Percentiles rank a stretch among this genome's conserved stretches.
These are phyloP conservation scores for Radiomyces spectabilis DNA, from an alignment of 192 early-diverging fungal species.

Conservation along the genomic window DNA sequence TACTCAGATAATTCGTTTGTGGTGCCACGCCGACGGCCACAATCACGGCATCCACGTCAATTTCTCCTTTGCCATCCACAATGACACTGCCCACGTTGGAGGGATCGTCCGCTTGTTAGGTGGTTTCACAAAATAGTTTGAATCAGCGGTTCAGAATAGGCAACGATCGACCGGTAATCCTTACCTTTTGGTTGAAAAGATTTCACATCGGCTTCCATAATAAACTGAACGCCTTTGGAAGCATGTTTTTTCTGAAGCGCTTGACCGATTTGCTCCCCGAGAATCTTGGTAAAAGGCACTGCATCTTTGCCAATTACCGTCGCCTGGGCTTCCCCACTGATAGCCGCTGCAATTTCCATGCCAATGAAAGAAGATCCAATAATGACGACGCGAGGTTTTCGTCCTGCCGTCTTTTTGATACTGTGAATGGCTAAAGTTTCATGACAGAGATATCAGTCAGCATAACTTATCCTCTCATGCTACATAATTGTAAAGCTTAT, in stretches of 20 bases:
- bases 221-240: slow-evolving; percentile 38
- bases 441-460: no score
- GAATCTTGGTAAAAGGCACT: slow-evolving; percentile 44
- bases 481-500: no score
- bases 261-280: slow-evolving; percentile 39
- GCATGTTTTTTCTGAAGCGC: slow-evolving; percentile 35
- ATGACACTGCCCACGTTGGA: slow-evolving; percentile 29
- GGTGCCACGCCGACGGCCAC: slow-evolving; percentile 47
- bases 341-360: slow-evolving; percentile 43
- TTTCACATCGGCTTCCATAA: slow-evolving; percentile 21
- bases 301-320: slow-evolving; percentile 51
- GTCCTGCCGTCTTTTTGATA: neutral
- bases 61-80: slow-evolving; percentile 21
- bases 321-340: slow-evolving; percentile 35
- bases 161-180: neutral
- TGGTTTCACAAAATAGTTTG: no score
- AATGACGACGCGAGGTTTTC: slow-evolving; percentile 45
- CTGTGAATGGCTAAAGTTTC: neutral
- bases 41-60: slow-evolving; percentile 45
- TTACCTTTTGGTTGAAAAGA: slow-evolving; percentile 5
- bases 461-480: no score
- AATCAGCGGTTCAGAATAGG: neutral
- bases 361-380: slow-evolving; percentile 57
- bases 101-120: no score
- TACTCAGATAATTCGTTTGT: slow-evolving; percentile 37